Evolutionary conservation across 2,329 filamentous ascomycete genomes (phyloP), one percentile per base, ranked within the genome.

Genomic region (Nigrograna mackinnonii): DNA sequence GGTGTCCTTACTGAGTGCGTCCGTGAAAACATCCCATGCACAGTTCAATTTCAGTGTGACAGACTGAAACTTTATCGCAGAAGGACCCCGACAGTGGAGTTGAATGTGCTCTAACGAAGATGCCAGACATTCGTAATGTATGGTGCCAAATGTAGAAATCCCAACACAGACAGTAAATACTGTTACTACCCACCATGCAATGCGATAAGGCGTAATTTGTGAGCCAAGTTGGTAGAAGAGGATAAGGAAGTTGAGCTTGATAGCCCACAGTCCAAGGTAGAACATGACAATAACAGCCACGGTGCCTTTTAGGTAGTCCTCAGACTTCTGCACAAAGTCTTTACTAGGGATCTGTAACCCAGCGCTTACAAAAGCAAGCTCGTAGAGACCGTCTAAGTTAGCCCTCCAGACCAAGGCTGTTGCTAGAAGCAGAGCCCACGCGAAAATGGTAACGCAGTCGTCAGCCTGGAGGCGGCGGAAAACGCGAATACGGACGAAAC

Each of bases 101-200:
- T n/a, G n/a, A n/a, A n/a, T n/a, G n/a, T n/a, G n/a, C n/a, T n/a
- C n/a, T n/a, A n/a, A n/a, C n/a, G n/a, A n/a, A n/a, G n/a, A n/a
- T n/a, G n/a, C n/a, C n/a, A n/a, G n/a, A n/a, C n/a, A n/a, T n/a
- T n/a, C n/a, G n/a, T n/a, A n/a, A n/a, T n/a, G n/a, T n/a, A n/a
- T n/a, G n/a, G n/a, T n/a, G n/a, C n/a, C n/a, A n/a, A n/a, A n/a
- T n/a, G n/a, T n/a, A n/a, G n/a, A n/a, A n/a, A n/a, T n/a, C n/a
- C n/a, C n/a, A n/a, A n/a, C n/a, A n/a, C n/a, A n/a, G n/a, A n/a
- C n/a, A n/a, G n/a, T n/a, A n/a, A n/a, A n/a, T n/a, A n/a, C n/a
- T n/a, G n/a, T n/a, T n/a, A n/a, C n/a, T n/a, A n/a, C n/a, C 47
- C 50, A 50, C 47, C 44, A 53, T 9, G 24, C 18, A 11, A 37